Evolutionary conservation across 192 early-diverging fungal species (phyloP).

Genomic region (Borealophlyctis nickersoniae): DNA sequence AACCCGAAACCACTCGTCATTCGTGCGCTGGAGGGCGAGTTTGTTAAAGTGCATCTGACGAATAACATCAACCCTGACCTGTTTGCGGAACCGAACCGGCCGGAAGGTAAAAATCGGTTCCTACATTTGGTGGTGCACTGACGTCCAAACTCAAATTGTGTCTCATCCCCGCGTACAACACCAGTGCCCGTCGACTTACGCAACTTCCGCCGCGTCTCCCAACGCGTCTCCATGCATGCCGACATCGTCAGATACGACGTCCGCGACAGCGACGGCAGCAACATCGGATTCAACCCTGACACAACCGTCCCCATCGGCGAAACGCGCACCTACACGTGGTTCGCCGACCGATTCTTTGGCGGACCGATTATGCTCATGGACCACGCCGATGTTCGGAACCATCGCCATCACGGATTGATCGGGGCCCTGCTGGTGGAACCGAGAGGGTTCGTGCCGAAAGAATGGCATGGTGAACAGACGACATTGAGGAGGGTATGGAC

Average conservation of each 20-base stretch:
- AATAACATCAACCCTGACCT: constrained; percentile 11
- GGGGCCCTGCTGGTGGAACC: constrained; percentile 3
- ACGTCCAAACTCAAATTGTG: too few species aligned
- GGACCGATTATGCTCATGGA: constrained; percentile 2
- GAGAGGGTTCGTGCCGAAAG: not conserved
- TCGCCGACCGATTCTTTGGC: constrained; percentile 9
- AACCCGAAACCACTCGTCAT: constrained; percentile 18
- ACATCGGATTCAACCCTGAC: constrained; percentile 4
- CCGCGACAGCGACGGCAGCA: not conserved
- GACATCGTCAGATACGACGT: not conserved
- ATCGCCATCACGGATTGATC: constrained; percentile 11
- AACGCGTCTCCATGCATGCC: not conserved
- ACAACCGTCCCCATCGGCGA: constrained; percentile 3
- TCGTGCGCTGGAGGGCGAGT: constrained; percentile 8
- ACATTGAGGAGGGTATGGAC: constrained; percentile 7
- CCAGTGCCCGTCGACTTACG: constrained; percentile 6
- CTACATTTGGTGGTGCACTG: not conserved
- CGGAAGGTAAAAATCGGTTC: constrained; percentile 12
- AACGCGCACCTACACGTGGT: constrained; percentile 10
- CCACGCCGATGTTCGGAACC: constrained; percentile 7
- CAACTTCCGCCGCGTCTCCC: not conserved
- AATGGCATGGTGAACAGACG: constrained; percentile 8
- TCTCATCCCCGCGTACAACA: not conserved
- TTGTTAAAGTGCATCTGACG: constrained; percentile 6
- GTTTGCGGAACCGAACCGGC: constrained; percentile 5